Base-by-base conservation (phyloP, 148 eudicot genomes). In the Arbutus unedo region DNA sequence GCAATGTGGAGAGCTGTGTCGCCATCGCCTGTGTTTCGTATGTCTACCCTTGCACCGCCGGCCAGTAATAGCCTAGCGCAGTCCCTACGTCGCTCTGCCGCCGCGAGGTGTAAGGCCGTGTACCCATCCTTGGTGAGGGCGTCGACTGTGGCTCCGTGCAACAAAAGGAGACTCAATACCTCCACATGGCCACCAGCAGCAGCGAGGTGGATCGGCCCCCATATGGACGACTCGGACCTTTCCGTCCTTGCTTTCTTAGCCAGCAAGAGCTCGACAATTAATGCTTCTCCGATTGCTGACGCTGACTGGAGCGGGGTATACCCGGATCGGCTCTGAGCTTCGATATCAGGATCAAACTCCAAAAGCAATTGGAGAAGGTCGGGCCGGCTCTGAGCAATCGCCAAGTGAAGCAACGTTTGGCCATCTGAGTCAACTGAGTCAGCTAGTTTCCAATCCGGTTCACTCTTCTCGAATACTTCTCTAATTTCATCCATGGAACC, bases 231-330 rank as follows among this genome's bases (percentile, higher is more conserved):
- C 14, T 84, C 85, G 0, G 89, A 85, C 71, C 86, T 82, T 5
- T 87, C 91, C 16, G 82, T 83, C 7, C 50, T 82, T 2, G 91
- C 92, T 5, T 56, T 75, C 50, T 73, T 85, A 31, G 92, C 91
- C 74, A 90, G 38, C 50, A 90, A 78, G n/a, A 90, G 91, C 86
- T 90, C 92, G 2, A 74, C 89, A 16, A 90, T 90, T 50, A 90
- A 59, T 0, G 84, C 76, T 57, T 88, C 92, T 14, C 92, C 92
- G 7, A 84, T 71, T 2, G 88, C 87, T 0, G 86, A 83, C 1
- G 91, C 92, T 8, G 86, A 87, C 80, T 90, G 91, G 0, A 90
- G 86, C 3, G 92, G 92, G 62, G 83, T 90, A 8, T 81, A 84
- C 8, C 91, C 87, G 2, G 88, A 50, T 62, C 88, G 68, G 50